Evolutionary conservation across 1,284 basidiomycete genomes (phyloP).

Genomic region (Mycena sp.): DNA sequence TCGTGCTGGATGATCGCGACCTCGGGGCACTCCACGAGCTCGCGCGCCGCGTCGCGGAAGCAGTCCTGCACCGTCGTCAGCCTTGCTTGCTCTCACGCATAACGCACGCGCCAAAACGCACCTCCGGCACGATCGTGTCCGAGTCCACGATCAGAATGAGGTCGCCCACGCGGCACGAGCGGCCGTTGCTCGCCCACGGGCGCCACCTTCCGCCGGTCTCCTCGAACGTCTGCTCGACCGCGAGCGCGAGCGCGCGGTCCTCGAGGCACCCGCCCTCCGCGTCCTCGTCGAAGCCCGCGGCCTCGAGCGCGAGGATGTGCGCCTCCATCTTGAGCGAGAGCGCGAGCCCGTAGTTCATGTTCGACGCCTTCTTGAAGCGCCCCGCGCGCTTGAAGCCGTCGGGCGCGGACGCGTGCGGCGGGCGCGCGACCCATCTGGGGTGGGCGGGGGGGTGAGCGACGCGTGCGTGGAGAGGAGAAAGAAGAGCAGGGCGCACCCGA

Average conservation of each 20-base stretch:
- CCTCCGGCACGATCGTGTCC: slow-evolving; percentile 87
- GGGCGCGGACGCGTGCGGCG: slow-evolving; percentile 62
- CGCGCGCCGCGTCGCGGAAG: slow-evolving; percentile 84
- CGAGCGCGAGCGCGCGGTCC: slow-evolving; percentile 69
- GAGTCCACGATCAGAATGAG: slow-evolving; percentile 80
- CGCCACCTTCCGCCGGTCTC: slow-evolving; percentile 62
- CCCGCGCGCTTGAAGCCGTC: slow-evolving; percentile 86
- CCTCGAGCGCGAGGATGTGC: slow-evolving; percentile 65
- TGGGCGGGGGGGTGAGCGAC: neutral
- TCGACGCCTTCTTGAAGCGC: slow-evolving; percentile 90
- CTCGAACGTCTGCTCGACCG: slow-evolving; percentile 73
- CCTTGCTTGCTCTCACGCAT: too few relatives aligned
- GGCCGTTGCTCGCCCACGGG: slow-evolving; percentile 73
- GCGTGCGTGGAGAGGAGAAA: neutral
- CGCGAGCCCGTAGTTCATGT: slow-evolving; percentile 87
- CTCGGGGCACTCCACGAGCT: slow-evolving; percentile 80
- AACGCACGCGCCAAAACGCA: slow-evolving; percentile 32
- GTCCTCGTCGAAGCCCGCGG: slow-evolving; percentile 43
- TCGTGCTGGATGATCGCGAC: slow-evolving; percentile 88
- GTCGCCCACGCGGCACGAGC: slow-evolving; percentile 67
- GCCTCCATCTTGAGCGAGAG: slow-evolving; percentile 29
- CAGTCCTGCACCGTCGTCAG: slow-evolving; percentile 63
- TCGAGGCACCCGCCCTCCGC: slow-evolving; percentile 53
- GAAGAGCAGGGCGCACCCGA: too few relatives aligned
- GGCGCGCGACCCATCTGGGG: slow-evolving; percentile 79